Evolutionary conservation across 371 early-diverging fungal species (phyloP), one percentile per base, ranked within the genome.

Genomic region (Haplosporangium sp.): DNA sequence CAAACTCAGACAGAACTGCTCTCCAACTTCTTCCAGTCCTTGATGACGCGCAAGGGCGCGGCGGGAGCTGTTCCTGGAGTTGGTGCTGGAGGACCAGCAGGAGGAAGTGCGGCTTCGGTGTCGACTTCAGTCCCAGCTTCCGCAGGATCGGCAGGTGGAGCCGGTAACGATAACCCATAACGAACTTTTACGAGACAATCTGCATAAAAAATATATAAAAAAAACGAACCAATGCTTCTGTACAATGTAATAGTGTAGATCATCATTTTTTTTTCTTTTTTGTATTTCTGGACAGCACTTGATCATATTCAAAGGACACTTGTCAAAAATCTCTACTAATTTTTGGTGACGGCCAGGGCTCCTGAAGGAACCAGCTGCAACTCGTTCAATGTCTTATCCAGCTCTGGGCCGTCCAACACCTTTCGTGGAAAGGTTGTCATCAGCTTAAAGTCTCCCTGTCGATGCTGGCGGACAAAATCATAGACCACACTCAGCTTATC

Each of bases 1-100:
- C 69, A 65, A 9, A 62, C 85, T 50, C 89, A 93, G 70, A 92
- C 91, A 65, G 95, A 94, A 77, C 93, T 94, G 3, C 77, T 96
- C 52, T 90, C 92, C n/a, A 91, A 91, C 74, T 96, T 96, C 74
- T 96, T 96, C 89, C 91, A 94, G 80, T 91, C 91, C 8, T 84
- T 96, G 55, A 84, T 96, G 46, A 88, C 81, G 41, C 93, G 94
- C 62, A 93, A 92, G 59, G 67, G 71, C 1, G 21, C 64, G 5
- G 38, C 55, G 13, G 52, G 23, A 20, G 59, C 42, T 37, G 21
- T 43, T 18, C 56, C 43, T 55, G 53, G 45, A 20, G 43, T 23
- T 5, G 50, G 40, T 47, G 41, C 50, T 3, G 69, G 48, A 10
- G 58, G n/a, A 1, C 51, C 50, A 40, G 51, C 47, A 18, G 58